These are phyloP conservation scores for Fibroporia radiculosa DNA, from an alignment of 768 basidiomycete genomes.

Conservation along the genomic window DNA sequence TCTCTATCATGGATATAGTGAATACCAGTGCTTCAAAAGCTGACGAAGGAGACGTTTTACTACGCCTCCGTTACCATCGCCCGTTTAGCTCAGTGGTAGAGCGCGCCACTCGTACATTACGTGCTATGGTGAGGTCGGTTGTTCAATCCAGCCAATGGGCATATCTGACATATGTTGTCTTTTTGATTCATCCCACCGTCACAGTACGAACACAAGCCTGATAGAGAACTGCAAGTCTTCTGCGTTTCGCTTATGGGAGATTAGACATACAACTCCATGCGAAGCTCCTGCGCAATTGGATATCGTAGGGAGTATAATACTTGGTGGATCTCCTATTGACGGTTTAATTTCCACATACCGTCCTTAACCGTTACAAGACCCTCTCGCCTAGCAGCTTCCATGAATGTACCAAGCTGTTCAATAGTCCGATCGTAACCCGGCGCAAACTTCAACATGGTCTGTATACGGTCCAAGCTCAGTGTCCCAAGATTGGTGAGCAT, in stretches of 20 bases:
- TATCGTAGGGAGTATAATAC: too few species aligned
- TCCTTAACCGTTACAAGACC: slow-evolving; percentile 65
- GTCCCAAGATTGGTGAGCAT: slow-evolving; percentile 85
- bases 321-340: background rate
- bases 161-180: slow-evolving; percentile 4
- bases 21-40: background rate
- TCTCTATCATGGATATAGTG: too few species aligned
- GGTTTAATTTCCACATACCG: slow-evolving; percentile 57
- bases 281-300: too few species aligned
- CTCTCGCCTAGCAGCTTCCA: slow-evolving; percentile 76
- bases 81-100: slow-evolving; percentile 56
- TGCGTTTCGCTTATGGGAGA: too few species aligned
- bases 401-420: slow-evolving; percentile 71
- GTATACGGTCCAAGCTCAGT: slow-evolving; percentile 75
- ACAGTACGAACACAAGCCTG: too few species aligned
- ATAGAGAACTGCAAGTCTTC: too few species aligned
- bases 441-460: slow-evolving; percentile 79
- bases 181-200: background rate
- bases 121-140: slow-evolving; percentile 29
- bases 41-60: background rate
- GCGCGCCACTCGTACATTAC: slow-evolving; percentile 46
- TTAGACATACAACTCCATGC: too few species aligned
- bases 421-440: slow-evolving; percentile 73
- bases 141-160: slow-evolving; percentile 34
- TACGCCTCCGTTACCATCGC: slow-evolving; percentile 20